Conservation (phyloP, 108 stramenopile species). For the Cyclotella baltica region DNA sequence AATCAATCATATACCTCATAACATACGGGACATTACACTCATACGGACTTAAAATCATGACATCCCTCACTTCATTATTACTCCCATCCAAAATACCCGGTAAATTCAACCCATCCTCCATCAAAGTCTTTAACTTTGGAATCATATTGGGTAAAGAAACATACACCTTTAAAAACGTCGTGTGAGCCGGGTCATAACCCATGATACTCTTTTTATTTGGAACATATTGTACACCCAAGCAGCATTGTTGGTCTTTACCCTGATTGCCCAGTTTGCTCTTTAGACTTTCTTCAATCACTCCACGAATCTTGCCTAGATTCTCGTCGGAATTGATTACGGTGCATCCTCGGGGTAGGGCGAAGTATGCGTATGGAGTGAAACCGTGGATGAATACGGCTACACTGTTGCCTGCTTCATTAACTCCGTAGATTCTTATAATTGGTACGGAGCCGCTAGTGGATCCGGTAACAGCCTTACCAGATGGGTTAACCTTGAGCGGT, state of each 20-base stretch:
- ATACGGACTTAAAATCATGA: constrained; percentile 68
- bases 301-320: constrained; percentile 63
- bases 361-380: constrained; percentile 95
- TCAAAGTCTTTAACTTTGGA: constrained; percentile 87
- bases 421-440: constrained; percentile 94
- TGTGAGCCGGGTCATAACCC: constrained; percentile 89
- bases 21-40: constrained; percentile 99
- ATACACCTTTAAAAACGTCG: constrained; percentile 85
- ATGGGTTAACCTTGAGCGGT: constrained; percentile 85
- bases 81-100: constrained; percentile 62
- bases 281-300: constrained; percentile 33
- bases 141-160: constrained; percentile 94
- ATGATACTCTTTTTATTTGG: constrained; percentile 78
- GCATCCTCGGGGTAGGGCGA: constrained; percentile 71
- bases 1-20: constrained; percentile 98
- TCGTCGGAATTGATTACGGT: constrained; percentile 60
- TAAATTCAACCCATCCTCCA: constrained; percentile 92
- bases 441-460: constrained; percentile 81
- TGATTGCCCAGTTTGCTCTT: constrained; percentile 42
- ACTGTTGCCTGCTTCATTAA: constrained; percentile 91
- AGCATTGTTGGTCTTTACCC: constrained; percentile 50
- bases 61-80: constrained; percentile 29
- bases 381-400: constrained; percentile 96
- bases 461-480: constrained; percentile 61
- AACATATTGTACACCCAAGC: constrained; percentile 69